Conservation (phyloP, 2,329 filamentous ascomycete genomes). For the Aspergillus quadricinctus region DNA sequence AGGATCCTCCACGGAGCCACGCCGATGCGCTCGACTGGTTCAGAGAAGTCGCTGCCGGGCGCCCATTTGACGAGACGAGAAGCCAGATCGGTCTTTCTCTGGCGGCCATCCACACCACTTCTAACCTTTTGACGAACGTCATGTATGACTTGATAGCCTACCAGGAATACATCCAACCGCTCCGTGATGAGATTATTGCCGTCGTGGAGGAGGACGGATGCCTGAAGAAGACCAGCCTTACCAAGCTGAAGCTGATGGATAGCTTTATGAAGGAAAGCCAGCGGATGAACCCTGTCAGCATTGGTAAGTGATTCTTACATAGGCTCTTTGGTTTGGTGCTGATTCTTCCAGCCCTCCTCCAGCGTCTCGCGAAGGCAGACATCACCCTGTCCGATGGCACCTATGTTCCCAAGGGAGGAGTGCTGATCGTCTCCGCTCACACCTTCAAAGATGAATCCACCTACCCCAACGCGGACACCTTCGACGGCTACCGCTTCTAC, state of each 20-base stretch:
- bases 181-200: constrained; percentile 49
- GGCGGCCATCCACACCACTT: constrained; percentile 33
- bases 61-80: constrained; percentile 12
- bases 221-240: constrained; percentile 27
- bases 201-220: constrained; percentile 41
- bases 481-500: constrained; percentile 33
- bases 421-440: constrained; percentile 21
- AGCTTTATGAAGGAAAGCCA: constrained; percentile 34
- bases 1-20: constrained; percentile 12
- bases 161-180: constrained; percentile 48
- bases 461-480: constrained; percentile 25
- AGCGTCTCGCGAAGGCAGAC: constrained; percentile 19
- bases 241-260: constrained; percentile 33
- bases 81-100: constrained; percentile 26
- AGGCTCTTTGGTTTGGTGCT: not conserved
- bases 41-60: constrained; percentile 12
- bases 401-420: constrained; percentile 25
- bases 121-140: constrained; percentile 41
- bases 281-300: constrained; percentile 22
- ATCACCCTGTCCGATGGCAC: constrained; percentile 28
- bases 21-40: constrained; percentile 29
- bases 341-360: constrained; percentile 18
- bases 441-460: constrained; percentile 24
- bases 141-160: constrained; percentile 52
- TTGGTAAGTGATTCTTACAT: constrained; percentile 18